Base-by-base conservation (phyloP, 208 protist species). In the Herpetomonas tarakana region DNA sequence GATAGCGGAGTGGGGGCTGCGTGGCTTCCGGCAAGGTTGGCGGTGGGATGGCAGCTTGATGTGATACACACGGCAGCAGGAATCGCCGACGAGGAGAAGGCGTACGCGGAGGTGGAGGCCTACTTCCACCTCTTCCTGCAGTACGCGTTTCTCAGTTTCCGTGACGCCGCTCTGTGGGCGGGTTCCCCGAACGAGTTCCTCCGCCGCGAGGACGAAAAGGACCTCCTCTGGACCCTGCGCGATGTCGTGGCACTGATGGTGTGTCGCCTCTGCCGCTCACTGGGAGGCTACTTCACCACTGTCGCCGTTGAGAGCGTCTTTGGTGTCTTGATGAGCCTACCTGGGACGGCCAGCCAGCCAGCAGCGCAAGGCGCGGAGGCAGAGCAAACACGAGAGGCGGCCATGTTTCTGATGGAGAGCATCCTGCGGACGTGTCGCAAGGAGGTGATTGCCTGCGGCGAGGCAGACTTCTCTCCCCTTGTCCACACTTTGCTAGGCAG, bases 181-280 rank as follows among this genome's bases (percentile, higher is more conserved):
- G 64, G 55, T 18, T 74, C 79, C 25, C 62, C 69, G 2, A 83
- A 77, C 46, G n/a, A 49, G 21, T 89, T 86, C 56, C 39, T 92
- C 35, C 58, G 61, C 1, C 52, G 76, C 21, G 85, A 92, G 56
- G 81, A 75, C 24, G 85, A 88, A 51, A 68, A 70, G 24, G 74
- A 81, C 12, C 39, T 85, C 2, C 30, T 69, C 18, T 71, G 76
- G 62, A 65, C 74, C 1, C 35, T 61, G 11, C 85, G 85, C 2
- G 72, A 87, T 55, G 60, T 58, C 0, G 81, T 78, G 2, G 76
- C 70, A 9, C 26, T 60, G 35, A 55, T 73, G 30, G 74, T 73
- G 56, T 45, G 35, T 31, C 44, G 74, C 9, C 62, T 63, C 64
- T 65, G 72, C 28, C 22, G 46, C 4, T 25, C 56, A n/a, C 46